These are phyloP conservation scores for Pascua guehoae DNA, from an alignment of 1,284 basidiomycete genomes.

Conservation along the genomic window DNA sequence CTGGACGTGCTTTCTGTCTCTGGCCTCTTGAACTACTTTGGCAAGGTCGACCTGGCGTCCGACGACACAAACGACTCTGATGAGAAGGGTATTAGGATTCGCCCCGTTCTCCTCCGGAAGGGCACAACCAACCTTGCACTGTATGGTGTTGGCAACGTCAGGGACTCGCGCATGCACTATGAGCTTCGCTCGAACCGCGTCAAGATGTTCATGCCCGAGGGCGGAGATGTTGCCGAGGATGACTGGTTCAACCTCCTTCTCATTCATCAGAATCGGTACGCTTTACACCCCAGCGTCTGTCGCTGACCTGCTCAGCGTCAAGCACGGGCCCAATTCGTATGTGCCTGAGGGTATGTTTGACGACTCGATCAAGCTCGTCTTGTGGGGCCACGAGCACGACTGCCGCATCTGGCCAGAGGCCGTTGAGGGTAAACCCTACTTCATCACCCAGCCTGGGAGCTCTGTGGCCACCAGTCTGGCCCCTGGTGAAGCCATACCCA, in stretches of 20 bases:
- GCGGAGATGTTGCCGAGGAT: conserved; percentile 56
- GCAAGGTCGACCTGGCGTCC: conserved; percentile 61
- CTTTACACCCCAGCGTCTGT: conserved; percentile 1
- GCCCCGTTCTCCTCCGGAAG: conserved; percentile 84
- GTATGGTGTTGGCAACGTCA: conserved; percentile 95
- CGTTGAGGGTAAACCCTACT: conserved; percentile 86
- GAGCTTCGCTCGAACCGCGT: conserved; percentile 91
- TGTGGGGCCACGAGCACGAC: conserved; percentile 99
- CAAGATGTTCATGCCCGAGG: conserved; percentile 93
- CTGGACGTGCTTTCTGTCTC: conserved; percentile 91
- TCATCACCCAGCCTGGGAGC: conserved; percentile 90
- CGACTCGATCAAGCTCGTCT: conserved; percentile 84
- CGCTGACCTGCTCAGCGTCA: conserved; percentile 59
- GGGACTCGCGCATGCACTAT: conserved; percentile 92
- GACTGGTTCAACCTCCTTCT: conserved; percentile 92
- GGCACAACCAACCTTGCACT: conserved; percentile 80
- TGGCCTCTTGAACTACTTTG: conserved; percentile 96
- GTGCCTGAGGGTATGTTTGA: conserved; percentile 98
- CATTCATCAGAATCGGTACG: conserved; percentile 92
- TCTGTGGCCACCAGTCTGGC: conserved; percentile 90
- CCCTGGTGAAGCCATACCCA: conserved; percentile 82
- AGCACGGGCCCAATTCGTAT: conserved; percentile 85
- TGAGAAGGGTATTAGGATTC: conserved; percentile 71
- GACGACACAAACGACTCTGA: conserved; percentile 55
- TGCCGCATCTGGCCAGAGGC: conserved; percentile 86